phyloP scores from a whole-genome alignment of 805 yeast genomes.

The Pachysolen tannophilus region DNA sequence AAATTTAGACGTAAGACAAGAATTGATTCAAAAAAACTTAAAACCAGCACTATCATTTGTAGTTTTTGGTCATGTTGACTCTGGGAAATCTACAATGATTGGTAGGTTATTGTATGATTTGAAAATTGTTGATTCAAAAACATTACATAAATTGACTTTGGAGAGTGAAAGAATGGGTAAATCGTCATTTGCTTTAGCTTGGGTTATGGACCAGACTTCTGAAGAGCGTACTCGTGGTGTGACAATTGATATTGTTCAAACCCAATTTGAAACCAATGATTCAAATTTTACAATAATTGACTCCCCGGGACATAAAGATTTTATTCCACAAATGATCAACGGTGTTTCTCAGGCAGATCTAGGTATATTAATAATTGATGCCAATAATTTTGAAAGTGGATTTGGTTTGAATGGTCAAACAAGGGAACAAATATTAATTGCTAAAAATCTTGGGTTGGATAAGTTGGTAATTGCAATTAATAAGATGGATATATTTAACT shows the following conservation, averaged over 20 bases:
- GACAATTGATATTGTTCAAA: constrained; percentile 69
- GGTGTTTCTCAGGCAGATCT: constrained; percentile 76
- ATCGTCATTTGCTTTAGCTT: constrained; percentile 74
- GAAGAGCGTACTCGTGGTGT: constrained; percentile 76
- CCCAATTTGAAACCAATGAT: constrained; percentile 48
- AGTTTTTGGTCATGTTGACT: constrained; percentile 81
- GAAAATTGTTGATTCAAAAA: constrained; percentile 57
- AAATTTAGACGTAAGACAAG: constrained; percentile 30
- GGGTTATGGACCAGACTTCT: constrained; percentile 76
- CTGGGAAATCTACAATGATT: constrained; percentile 76
- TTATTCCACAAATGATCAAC: constrained; percentile 80
- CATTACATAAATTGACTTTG: constrained; percentile 51
- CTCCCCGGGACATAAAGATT: constrained; percentile 81
- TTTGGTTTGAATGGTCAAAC: constrained; percentile 66
- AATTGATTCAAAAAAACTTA: constrained; percentile 23
- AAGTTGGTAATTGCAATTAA: constrained; percentile 56
- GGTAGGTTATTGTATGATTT: constrained; percentile 64
- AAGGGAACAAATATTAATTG: constrained; percentile 67
- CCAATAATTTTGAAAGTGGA: constrained; percentile 66
- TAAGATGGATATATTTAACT: constrained; percentile 57
- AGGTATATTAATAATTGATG: constrained; percentile 66
- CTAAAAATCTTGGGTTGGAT: constrained; percentile 59
- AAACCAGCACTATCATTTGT: constrained; percentile 65
- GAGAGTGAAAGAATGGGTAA: constrained; percentile 66
- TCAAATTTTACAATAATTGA: constrained; percentile 65